Percentiles rank a stretch among this genome's conserved stretches.
Conservation (phyloP, 2,329 filamentous ascomycete genomes). For the Zalaria sp. region DNA sequence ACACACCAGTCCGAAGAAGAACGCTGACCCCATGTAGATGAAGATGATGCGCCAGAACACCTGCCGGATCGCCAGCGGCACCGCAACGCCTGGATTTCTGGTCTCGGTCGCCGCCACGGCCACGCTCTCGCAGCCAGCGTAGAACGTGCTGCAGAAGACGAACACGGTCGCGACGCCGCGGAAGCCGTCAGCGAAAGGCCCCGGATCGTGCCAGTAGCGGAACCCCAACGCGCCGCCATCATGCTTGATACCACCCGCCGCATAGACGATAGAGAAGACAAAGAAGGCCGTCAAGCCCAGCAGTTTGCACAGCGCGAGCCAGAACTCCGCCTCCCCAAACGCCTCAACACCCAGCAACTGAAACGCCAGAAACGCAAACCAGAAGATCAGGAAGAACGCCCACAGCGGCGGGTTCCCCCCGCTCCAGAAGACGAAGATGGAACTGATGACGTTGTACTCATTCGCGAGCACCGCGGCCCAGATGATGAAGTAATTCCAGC, state of each 20-base stretch:
- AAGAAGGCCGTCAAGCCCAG: conserved; percentile 23
- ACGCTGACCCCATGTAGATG: conserved; percentile 55
- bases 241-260: conserved; percentile 15
- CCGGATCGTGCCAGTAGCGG: conserved; percentile 25
- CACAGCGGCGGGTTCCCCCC: conserved; percentile 34
- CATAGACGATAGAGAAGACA: conserved; percentile 26
- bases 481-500: conserved; percentile 60
- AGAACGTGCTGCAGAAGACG: conserved; percentile 30
- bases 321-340: conserved; percentile 31
- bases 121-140: conserved; percentile 38
- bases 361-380: conserved; percentile 22
- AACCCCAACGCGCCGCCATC: conserved; percentile 15
- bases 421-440: conserved; percentile 53
- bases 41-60: conserved; percentile 25
- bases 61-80: conserved; percentile 17
- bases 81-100: conserved; percentile 32
- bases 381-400: conserved; percentile 28
- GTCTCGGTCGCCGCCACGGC: conserved; percentile 40
- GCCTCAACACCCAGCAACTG: conserved; percentile 26
- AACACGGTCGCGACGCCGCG: conserved; percentile 27
- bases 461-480: conserved; percentile 53
- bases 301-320: conserved; percentile 27
- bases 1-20: conserved; percentile 64
- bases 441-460: conserved; percentile 56
- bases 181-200: conserved; percentile 25